Evolutionary conservation across 2,329 filamentous ascomycete species (phyloP).

Genomic region (Exophiala spinifera): DNA sequence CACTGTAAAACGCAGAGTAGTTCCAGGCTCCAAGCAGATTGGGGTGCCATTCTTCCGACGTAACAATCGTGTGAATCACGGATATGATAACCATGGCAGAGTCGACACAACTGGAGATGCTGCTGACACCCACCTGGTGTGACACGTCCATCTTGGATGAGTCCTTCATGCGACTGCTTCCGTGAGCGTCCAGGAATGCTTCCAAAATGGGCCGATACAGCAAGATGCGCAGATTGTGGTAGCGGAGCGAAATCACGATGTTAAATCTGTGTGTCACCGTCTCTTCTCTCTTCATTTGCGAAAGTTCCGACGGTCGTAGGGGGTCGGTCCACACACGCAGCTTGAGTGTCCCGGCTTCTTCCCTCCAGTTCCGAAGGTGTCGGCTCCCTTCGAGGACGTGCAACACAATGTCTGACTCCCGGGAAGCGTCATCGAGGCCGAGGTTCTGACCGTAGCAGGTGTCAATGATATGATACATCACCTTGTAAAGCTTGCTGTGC

Average conservation of each 20-base stretch:
- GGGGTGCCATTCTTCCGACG: conserved; percentile 23
- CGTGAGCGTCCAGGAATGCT: conserved; percentile 37
- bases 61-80: conserved; percentile 27
- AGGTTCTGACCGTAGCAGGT: conserved; percentile 46
- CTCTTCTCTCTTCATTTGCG: conserved; percentile 30
- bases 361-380: conserved; percentile 40
- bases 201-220: conserved; percentile 42
- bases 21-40: conserved; percentile 35
- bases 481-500: conserved; percentile 35
- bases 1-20: conserved; percentile 37
- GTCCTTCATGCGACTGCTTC: too few species aligned
- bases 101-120: conserved; percentile 34
- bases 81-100: conserved; percentile 35
- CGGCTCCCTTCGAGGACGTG: conserved; percentile 41
- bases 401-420: conserved; percentile 33
- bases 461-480: conserved; percentile 39
- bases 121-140: conserved; percentile 35
- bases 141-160: conserved; percentile 28
- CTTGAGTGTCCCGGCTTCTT: conserved; percentile 32
- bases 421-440: conserved; percentile 33
- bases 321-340: too few species aligned
- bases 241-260: conserved; percentile 45
- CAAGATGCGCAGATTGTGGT: conserved; percentile 42
- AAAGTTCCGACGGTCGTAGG: too few species aligned
- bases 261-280: too few species aligned